phyloP scores from a whole-genome alignment of 139 green algal genomes.

The Zygnema cylindricum region DNA sequence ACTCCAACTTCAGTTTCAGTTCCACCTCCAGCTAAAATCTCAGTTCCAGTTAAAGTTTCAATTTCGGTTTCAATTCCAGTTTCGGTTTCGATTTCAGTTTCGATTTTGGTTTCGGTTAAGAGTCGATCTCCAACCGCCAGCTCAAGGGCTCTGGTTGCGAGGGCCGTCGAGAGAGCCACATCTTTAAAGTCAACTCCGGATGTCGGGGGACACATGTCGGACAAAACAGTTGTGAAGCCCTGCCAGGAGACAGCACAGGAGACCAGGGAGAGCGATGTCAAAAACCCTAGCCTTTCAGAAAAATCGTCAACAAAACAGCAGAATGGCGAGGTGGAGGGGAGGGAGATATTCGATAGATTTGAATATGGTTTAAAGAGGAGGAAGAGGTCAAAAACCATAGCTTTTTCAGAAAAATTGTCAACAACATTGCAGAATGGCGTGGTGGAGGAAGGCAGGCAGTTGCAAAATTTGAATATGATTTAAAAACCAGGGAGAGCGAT shows the following conservation, averaged over 20 bases:
- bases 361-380: neutral
- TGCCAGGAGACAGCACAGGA: conserved; percentile 7
- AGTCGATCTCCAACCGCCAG: neutral
- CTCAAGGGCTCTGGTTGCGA: conserved; percentile 1
- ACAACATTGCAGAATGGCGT: neutral
- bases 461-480: neutral
- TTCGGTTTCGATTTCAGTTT: neutral
- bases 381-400: neutral
- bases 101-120: too few species aligned
- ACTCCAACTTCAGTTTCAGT: neutral
- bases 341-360: neutral
- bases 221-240: conserved; percentile 22
- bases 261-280: neutral
- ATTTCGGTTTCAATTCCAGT: neutral
- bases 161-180: neutral
- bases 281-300: neutral
- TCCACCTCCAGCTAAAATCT: neutral
- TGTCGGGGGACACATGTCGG: conserved; percentile 11
- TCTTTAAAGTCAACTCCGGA: neutral
- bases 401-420: neutral
- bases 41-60: neutral
- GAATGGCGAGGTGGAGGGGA: neutral
- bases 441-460: neutral
- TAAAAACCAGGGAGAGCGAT: neutral
- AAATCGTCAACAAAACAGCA: neutral